phyloP scores from a whole-genome alignment of 2,329 filamentous ascomycete genomes.

The Colletotrichum sp. region DNA sequence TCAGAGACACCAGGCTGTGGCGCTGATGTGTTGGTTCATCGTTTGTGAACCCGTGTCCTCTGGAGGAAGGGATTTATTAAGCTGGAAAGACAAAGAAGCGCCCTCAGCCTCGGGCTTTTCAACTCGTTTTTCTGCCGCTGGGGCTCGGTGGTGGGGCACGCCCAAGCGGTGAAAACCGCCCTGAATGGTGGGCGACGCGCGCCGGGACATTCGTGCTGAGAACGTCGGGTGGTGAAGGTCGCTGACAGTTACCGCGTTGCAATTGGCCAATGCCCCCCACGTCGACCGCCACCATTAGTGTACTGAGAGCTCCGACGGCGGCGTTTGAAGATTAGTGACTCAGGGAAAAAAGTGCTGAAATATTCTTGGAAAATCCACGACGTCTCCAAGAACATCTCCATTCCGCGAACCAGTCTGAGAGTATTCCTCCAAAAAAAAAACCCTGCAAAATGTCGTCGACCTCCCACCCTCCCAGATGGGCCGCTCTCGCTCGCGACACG shows the following conservation, averaged over 20 bases:
- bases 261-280: constrained; percentile 21
- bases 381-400: not conserved
- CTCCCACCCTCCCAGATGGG: constrained; percentile 60
- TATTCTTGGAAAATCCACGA: not conserved
- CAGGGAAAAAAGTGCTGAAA: not conserved
- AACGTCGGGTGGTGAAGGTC: not conserved
- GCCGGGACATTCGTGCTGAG: not conserved
- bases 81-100: constrained; percentile 6
- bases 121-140: constrained; percentile 19
- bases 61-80: not conserved
- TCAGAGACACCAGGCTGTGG: constrained; percentile 20
- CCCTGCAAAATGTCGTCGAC: constrained; percentile 8
- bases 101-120: constrained; percentile 13
- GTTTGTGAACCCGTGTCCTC: constrained; percentile 24
- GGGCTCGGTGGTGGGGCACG: not conserved
- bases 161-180: constrained; percentile 11
- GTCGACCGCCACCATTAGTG: not conserved
- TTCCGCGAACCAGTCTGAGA: not conserved
- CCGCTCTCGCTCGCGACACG: constrained; percentile 84
- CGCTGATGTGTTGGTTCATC: constrained; percentile 20
- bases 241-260: not conserved
- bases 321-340: constrained; percentile 2
- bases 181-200: not conserved
- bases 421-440: not conserved
- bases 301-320: constrained; percentile 13